Base-by-base conservation (phyloP, 495 filamentous ascomycete genomes). In the Aeminium ludgeri region DNA sequence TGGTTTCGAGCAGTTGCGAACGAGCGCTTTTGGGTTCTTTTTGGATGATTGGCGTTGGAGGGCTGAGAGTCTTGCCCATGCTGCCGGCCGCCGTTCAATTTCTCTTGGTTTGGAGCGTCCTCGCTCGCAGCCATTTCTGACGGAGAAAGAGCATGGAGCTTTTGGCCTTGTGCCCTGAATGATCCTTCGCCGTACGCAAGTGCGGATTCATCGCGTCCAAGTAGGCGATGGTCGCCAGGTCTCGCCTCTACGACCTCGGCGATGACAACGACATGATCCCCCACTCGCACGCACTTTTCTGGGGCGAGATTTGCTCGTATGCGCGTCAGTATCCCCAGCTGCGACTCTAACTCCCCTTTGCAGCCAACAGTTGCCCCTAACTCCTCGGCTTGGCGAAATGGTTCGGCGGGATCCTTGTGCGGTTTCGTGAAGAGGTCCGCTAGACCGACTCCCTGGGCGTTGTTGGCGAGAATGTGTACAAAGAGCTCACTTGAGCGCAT, bases 211-310 rank as follows among this genome's bases (percentile, higher is more conserved):
- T n/a, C n/a, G n/a, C n/a, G n/a, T n/a, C n/a, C n/a, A n/a, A n/a
- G n/a, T n/a, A n/a, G n/a, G n/a, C n/a, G n/a, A n/a, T n/a, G n/a
- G n/a, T n/a, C n/a, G n/a, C n/a, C n/a, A n/a, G n/a, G n/a, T n/a
- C n/a, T n/a, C n/a, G n/a, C 28, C 7, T 13, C 6, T 34, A 13
- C 23, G 42, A 73, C 69, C 44, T 67, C 62, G n/a, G 68, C 72
- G 23, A 74, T 48, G 20, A 71, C 63, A 39, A 78, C 64, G 17
- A 65, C 60, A 54, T 76, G 70, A 43, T 75, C 68, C 5, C 59
- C 54, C 6, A 74, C 65, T 20, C 33, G 40, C 7, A 74, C 29
- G 57, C 67, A 47, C 33, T 49, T 17, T 13, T 20, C 45, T 43
- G 38, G 35, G 45, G 39, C 53, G 51, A 15, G 23, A 41, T 2